Evolutionary conservation across 208 protist genomes (phyloP).

Genomic region (Trypanosoma melophagium): DNA sequence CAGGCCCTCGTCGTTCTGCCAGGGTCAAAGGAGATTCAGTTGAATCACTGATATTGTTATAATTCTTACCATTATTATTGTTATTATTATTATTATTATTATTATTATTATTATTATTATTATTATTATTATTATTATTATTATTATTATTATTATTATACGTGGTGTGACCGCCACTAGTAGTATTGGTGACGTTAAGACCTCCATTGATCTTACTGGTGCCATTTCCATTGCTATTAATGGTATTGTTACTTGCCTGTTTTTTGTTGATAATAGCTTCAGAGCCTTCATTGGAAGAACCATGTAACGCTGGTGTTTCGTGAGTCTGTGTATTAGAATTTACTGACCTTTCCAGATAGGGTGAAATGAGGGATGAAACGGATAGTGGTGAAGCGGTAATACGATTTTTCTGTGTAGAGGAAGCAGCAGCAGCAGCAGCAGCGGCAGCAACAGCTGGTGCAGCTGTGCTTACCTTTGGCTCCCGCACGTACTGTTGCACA

Average conservation of each 20-base stretch:
- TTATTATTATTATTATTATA: too few relatives aligned
- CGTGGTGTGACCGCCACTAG: too few relatives aligned
- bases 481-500: conserved; percentile 26
- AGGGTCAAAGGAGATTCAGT: background rate
- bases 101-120: too few relatives aligned
- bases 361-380: background rate
- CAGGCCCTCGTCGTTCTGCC: conserved; percentile 4
- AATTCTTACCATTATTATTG: background rate
- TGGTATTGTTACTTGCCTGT: background rate
- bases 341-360: background rate
- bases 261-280: background rate
- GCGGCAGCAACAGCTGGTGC: background rate
- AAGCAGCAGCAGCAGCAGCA: background rate
- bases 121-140: too few relatives aligned
- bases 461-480: background rate
- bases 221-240: background rate
- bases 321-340: background rate
- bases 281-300: background rate
- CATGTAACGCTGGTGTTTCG: background rate
- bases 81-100: too few relatives aligned
- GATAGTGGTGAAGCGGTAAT: conserved; percentile 9
- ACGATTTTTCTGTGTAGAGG: background rate
- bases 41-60: conserved; percentile 2
- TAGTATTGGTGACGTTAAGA: too few relatives aligned
- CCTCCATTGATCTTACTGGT: too few relatives aligned